Evolutionary conservation across 208 protist species (phyloP), one percentile per base, ranked within the genome.

Genomic region (Trypanosoma melophagium): DNA sequence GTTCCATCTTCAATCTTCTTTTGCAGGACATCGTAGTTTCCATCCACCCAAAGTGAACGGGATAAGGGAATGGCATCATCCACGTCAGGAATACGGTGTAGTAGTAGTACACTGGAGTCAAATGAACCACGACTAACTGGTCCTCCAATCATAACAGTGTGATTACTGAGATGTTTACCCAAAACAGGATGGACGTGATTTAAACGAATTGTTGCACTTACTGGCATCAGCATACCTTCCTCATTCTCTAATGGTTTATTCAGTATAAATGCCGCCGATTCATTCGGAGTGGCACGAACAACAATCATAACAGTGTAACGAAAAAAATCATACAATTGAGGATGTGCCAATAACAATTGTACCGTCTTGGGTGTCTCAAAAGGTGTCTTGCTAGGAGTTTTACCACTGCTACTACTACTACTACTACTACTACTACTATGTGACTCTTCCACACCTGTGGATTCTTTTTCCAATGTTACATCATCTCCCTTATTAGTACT

Each of bases 61-160:
- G 79, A 77, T 19, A 95, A 61, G 0, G 80, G 82, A 28, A 90
- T 59, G 40, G 89, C 86, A 31, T 80, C 67, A 7, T 83, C 79
- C 24, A 95, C 76, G 25, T 71, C 81, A 24, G 83, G 80, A 38
- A 92, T 75, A 28, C 77, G 80, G 51, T 95, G 89, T 22, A 95
- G 74, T 16, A 95, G 75, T 31, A 89, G 79, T 19, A 92, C 62
- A 62, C 72, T 89, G 45, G 85, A 76, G 42, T 92, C 86, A 51
- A 89, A 80, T n/a, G 77, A 70, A 45, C 77, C 84, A 55, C 82
- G 74, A 4, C 74, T 72, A 22, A 92, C 86, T 12, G 86, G 86
- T n/a, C 89, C 89, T 17, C 89, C 89, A 52, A 92, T 74, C 82
- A 95, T 87, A 21, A 92, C 60, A 10, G 73, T 79, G 72, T 95